Percentiles rank a stretch among this genome's conserved stretches.
Evolutionary conservation across 495 filamentous ascomycete genomes (phyloP).

Genomic region (Geoglossum glabrum): DNA sequence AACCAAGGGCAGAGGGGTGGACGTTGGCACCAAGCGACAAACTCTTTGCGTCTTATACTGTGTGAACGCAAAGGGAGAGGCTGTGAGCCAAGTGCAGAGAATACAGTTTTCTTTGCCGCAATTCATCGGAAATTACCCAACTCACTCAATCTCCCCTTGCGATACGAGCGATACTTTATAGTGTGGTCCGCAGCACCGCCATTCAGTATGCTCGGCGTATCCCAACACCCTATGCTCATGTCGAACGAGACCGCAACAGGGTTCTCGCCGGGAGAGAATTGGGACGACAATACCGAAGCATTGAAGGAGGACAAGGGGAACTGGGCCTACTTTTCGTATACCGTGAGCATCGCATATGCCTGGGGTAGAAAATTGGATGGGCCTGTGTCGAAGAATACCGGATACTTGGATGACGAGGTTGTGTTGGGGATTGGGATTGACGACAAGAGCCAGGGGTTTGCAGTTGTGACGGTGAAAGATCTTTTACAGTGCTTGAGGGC

Average conservation of each 20-base stretch:
- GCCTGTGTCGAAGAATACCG: conserved; percentile 16
- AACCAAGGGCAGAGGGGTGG: conserved; percentile 8
- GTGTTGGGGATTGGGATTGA: conserved; percentile 20
- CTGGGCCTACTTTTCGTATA: conserved; percentile 23
- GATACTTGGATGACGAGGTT: conserved; percentile 22
- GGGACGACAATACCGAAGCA: conserved; percentile 15
- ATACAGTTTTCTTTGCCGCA: conserved; percentile 19
- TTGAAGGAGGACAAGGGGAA: conserved; percentile 7
- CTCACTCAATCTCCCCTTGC: conserved; percentile 15
- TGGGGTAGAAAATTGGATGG: conserved; percentile 17
- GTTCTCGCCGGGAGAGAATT: conserved; percentile 17
- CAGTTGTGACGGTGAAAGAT: conserved; percentile 15
- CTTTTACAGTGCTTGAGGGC: conserved; percentile 19
- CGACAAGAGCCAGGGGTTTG: conserved; percentile 17
- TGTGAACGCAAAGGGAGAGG: conserved; percentile 13
- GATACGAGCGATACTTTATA: conserved; percentile 22
- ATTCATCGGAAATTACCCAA: conserved; percentile 22
- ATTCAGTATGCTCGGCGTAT: conserved; percentile 19
- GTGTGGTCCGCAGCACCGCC: conserved; percentile 18
- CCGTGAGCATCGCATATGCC: conserved; percentile 20
- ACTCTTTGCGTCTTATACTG: conserved; percentile 19
- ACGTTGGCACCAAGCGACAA: conserved; percentile 22
- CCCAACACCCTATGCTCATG: conserved; percentile 18
- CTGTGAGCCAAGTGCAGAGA: conserved; percentile 12
- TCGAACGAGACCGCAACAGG: conserved; percentile 21